Evolutionary conservation across 2,329 filamentous ascomycete genomes (phyloP).

Genomic region (Dendryphion nanum): DNA sequence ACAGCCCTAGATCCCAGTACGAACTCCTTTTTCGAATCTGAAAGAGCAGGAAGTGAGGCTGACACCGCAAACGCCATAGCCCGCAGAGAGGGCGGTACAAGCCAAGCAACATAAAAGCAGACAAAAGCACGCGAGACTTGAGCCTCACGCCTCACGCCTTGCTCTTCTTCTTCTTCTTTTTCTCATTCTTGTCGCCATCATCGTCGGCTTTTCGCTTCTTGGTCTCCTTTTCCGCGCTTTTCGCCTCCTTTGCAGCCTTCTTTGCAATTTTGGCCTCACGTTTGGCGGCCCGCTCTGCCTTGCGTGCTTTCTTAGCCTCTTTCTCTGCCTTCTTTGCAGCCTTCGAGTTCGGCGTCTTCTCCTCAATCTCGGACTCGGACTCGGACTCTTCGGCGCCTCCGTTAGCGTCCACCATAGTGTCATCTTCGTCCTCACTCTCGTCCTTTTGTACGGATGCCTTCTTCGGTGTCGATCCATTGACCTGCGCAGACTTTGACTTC

Average conservation of each 20-base stretch:
- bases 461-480: slow-evolving; percentile 42
- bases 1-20: too few species aligned
- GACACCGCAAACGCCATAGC: too few species aligned
- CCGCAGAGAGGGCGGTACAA: too few species aligned
- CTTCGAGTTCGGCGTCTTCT: slow-evolving; percentile 30
- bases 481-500: slow-evolving; percentile 50
- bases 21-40: too few species aligned
- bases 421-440: slow-evolving; percentile 14
- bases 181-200: slow-evolving; percentile 58
- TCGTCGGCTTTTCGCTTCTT: slow-evolving; percentile 48
- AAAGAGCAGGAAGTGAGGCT: too few species aligned
- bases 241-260: slow-evolving; percentile 50
- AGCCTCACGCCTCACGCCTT: slow-evolving; percentile 29
- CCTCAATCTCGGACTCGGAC: slow-evolving; percentile 34
- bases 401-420: slow-evolving; percentile 38
- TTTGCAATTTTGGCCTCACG: slow-evolving; percentile 51
- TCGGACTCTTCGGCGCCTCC: too few species aligned
- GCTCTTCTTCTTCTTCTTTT: slow-evolving; percentile 65
- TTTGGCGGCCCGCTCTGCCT: slow-evolving; percentile 39
- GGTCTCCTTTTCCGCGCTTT: slow-evolving; percentile 53
- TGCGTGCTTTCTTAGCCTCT: slow-evolving; percentile 46
- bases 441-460: slow-evolving; percentile 33
- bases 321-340: slow-evolving; percentile 42
- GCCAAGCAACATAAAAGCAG: too few species aligned
- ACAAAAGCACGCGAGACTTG: too few species aligned